Percentiles rank a stretch among this genome's conserved stretches.
Conservation (phyloP, 495 filamentous ascomycete genomes). For the Collariella sp. region DNA sequence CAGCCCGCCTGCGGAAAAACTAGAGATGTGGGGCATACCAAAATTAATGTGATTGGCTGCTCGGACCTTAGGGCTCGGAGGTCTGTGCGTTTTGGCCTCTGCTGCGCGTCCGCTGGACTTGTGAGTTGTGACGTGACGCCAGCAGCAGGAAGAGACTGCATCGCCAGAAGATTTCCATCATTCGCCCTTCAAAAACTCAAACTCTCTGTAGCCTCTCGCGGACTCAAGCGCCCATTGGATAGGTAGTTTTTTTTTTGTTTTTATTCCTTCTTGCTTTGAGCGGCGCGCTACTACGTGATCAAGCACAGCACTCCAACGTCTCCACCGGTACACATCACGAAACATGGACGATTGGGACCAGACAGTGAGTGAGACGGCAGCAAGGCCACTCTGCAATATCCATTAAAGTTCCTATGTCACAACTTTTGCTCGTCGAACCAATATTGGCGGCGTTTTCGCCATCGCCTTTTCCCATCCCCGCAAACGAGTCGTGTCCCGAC, state of each 20-base stretch:
- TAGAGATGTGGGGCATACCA: constrained; percentile 21
- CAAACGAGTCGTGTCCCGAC: background rate
- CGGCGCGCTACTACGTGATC: too few relatives aligned
- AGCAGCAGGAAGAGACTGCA: background rate
- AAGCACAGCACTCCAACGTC: too few relatives aligned
- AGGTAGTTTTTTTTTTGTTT: too few relatives aligned
- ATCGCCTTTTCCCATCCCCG: background rate
- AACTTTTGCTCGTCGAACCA: background rate
- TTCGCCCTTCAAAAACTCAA: too few relatives aligned
- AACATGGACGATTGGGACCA: background rate
- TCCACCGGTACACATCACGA: background rate
- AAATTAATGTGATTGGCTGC: constrained; percentile 16
- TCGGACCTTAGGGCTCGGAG: constrained; percentile 29
- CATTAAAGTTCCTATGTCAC: background rate
- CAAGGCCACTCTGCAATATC: background rate
- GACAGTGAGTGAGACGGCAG: background rate
- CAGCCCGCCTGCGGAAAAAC: constrained; percentile 26
- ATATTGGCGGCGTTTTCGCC: background rate
- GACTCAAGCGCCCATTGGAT: too few relatives aligned
- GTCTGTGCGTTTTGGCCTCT: constrained; percentile 8
- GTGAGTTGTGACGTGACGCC: too few relatives aligned
- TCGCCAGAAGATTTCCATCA: too few relatives aligned
- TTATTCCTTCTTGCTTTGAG: too few relatives aligned
- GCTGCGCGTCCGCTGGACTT: too few relatives aligned
- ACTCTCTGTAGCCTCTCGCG: too few relatives aligned